These are phyloP conservation scores for Pholiota microspora DNA, from an alignment of 768 basidiomycete genomes.

Conservation along the genomic window DNA sequence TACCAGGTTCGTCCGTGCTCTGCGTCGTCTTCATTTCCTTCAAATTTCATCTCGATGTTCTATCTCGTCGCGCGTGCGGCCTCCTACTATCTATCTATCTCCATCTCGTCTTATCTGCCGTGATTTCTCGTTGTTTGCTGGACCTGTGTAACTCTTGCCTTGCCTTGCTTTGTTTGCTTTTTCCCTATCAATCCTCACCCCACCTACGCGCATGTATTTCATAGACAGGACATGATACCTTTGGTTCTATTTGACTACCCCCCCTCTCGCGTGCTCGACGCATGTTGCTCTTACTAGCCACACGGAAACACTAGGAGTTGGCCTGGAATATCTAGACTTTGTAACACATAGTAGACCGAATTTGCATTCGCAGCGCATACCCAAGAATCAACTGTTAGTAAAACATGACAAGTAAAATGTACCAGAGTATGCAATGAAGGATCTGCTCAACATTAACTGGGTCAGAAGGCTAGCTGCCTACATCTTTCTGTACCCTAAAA, in stretches of 20 bases:
- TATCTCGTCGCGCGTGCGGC: conserved; percentile 6
- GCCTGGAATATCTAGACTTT: conserved; percentile 4
- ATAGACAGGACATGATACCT: conserved; percentile 22
- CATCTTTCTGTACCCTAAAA: no score
- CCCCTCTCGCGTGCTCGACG: conserved; percentile 13
- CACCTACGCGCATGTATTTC: conserved; percentile 20
- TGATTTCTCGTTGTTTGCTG: conserved; percentile 23
- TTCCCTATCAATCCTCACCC: background rate
- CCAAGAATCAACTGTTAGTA: no score
- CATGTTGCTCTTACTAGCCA: conserved; percentile 14
- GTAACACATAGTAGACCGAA: conserved; percentile 5
- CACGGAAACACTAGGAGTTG: background rate
- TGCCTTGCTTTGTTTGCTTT: conserved; percentile 20
- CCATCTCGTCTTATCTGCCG: conserved; percentile 7
- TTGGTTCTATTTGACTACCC: conserved; percentile 2
- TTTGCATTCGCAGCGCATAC: background rate
- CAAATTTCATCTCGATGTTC: background rate
- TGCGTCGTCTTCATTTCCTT: background rate
- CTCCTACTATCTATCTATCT: conserved; percentile 5
- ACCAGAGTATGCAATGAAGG: no score
- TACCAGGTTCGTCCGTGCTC: conserved; percentile 17
- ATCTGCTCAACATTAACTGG: no score
- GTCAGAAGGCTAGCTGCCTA: no score
- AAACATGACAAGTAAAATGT: no score
- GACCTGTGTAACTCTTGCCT: conserved; percentile 22